These are phyloP conservation scores for Phlyctochytrium arcticum DNA, from an alignment of 192 early-diverging fungal species.

Conservation along the genomic window DNA sequence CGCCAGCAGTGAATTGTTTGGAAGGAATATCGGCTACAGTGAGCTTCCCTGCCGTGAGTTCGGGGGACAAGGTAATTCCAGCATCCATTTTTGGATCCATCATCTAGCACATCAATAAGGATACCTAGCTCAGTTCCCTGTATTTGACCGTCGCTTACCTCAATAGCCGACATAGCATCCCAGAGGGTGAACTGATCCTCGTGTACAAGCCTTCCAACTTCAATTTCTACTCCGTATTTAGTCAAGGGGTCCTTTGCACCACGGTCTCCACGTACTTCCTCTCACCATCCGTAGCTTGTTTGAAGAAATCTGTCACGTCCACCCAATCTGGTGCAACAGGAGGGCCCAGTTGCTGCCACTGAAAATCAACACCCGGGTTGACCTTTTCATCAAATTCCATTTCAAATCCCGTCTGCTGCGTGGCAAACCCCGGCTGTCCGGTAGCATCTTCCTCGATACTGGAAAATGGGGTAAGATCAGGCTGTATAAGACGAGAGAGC, in stretches of 20 bases:
- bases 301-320: slow-evolving; percentile 20
- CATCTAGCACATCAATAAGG: slow-evolving; percentile 17
- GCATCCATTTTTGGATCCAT: slow-evolving; percentile 40
- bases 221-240: slow-evolving; percentile 5
- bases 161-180: slow-evolving; percentile 26
- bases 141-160: too few species aligned
- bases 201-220: slow-evolving; percentile 5
- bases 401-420: too few species aligned
- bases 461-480: too few species aligned
- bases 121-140: background rate
- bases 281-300: slow-evolving; percentile 18
- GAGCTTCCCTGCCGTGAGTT: background rate
- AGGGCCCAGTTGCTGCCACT: too few species aligned
- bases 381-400: too few species aligned
- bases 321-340: background rate
- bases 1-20: background rate
- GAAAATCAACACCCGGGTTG: too few species aligned
- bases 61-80: slow-evolving; percentile 18
- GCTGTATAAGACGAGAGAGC: too few species aligned
- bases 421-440: too few species aligned
- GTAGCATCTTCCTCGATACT: too few species aligned
- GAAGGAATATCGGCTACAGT: slow-evolving; percentile 3
- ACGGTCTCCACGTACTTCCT: background rate
- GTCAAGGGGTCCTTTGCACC: background rate
- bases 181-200: slow-evolving; percentile 16